Conservation (phyloP, 2,329 filamentous ascomycete genomes). For the Xylariaceae sp. region DNA sequence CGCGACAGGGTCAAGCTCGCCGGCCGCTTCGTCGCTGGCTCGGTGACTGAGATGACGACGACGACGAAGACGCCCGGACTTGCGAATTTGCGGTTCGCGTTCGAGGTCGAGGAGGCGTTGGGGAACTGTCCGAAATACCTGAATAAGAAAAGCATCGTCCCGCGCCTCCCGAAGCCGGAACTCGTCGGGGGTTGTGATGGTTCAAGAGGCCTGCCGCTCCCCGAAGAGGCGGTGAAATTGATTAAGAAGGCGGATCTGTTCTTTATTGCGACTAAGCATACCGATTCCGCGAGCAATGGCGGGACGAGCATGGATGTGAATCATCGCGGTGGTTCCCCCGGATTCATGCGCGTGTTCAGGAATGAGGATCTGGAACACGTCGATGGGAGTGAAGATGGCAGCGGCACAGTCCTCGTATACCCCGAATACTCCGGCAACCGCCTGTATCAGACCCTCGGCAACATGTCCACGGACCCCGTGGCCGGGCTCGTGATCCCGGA, state of each 20-base stretch:
- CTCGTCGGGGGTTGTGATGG: constrained; percentile 19
- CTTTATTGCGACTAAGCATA: constrained; percentile 66
- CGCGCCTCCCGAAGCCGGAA: constrained; percentile 46
- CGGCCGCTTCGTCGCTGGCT: constrained; percentile 63
- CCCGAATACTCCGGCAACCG: constrained; percentile 84
- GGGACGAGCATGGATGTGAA: constrained; percentile 85
- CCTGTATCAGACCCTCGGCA: constrained; percentile 78
- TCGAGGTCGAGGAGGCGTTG: constrained; percentile 66
- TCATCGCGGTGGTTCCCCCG: constrained; percentile 67
- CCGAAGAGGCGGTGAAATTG: constrained; percentile 50
- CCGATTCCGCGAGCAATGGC: constrained; percentile 39
- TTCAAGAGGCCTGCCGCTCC: constrained; percentile 35
- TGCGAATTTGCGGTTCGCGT: constrained; percentile 48
- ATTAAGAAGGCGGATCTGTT: constrained; percentile 65
- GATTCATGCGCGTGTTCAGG: constrained; percentile 65
- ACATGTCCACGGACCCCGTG: constrained; percentile 60
- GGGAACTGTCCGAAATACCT: constrained; percentile 87
- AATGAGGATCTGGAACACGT: constrained; percentile 37
- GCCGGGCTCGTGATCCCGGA: constrained; percentile 70
- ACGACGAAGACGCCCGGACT: constrained; percentile 23
- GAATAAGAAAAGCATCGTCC: constrained; percentile 62
- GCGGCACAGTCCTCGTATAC: constrained; percentile 54
- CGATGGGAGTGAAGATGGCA: constrained; percentile 10
- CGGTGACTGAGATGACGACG: constrained; percentile 39
- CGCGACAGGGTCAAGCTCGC: constrained; percentile 69